Evolutionary conservation across 306 rosid genomes (phyloP), one percentile per base, ranked within the genome.

Genomic region (Glycine tomentella): DNA sequence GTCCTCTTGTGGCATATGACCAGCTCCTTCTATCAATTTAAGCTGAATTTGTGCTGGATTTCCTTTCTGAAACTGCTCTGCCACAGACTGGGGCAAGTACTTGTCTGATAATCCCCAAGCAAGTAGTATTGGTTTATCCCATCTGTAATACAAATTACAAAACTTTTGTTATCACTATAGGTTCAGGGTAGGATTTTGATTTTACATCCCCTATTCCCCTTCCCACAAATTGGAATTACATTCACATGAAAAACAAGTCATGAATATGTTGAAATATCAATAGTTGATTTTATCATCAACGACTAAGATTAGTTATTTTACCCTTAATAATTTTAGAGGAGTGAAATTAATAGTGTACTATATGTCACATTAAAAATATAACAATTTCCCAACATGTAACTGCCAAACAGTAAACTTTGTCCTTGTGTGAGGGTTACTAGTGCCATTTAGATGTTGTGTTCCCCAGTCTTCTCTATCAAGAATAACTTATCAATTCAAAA

Each of bases 1-100:
- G 78, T 95, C 99, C 77, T 95, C 99, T 78, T 95, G 99, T 66
- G 99, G 97, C 97, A 95, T 90, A 75, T 93, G 97, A 1, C 97
- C 97, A 36, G 97, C 97, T 78, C 97, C 98, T 87, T 95, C 99
- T 80, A 95, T 83, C 72, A 90, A 78, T 79, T 91, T 90, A n/a
- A 95, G 90, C 77, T 76, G 74, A 84, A 93, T 85, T 17, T 88
- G 68, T 80, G 62, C 16, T 33, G 95, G 87, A 81, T 93, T 93
- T 87, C 87, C 91, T 61, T 91, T 80, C 78, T 89, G 81, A 87
- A 91, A 95, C 86, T 95, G 96, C 69, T 95, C 96, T 11, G 98
- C 99, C 16, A 91, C 77, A 55, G 94, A 88, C 48, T 88, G 93
- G 8, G 98, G 92, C 15, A 95, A 83, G 82, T 95, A 88, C 85